Conservation (phyloP, 2,329 filamentous ascomycete genomes). For the Fusarium palustre region DNA sequence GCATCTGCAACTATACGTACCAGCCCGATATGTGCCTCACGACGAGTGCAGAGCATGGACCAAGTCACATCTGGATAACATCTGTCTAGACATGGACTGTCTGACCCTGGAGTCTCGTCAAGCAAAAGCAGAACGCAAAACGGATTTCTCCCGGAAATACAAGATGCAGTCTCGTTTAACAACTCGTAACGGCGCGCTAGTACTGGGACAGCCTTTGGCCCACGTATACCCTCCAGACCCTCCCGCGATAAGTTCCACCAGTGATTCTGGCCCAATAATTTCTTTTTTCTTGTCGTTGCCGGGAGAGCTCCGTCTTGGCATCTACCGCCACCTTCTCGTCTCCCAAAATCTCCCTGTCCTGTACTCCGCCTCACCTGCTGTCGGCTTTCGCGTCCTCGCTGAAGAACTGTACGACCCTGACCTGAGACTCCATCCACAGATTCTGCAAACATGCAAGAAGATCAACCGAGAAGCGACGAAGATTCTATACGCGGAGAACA, state of each 20-base stretch:
- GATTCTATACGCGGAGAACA: slow-evolving; percentile 19
- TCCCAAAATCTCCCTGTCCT: not conserved
- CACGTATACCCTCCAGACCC: not conserved
- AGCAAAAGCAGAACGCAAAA: not conserved
- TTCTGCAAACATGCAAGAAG: slow-evolving; percentile 13
- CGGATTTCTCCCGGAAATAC: not conserved
- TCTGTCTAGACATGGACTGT: not conserved
- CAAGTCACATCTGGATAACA: slow-evolving; percentile 12
- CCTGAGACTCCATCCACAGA: not conserved
- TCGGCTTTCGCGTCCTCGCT: slow-evolving; percentile 10
- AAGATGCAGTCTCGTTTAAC: not conserved
- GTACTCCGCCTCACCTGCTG: not conserved
- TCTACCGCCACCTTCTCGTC: slow-evolving; percentile 26
- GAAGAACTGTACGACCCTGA: not conserved
- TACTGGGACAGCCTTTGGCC: not conserved
- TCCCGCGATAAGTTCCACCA: not conserved
- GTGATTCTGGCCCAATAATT: not conserved
- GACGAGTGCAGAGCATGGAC: not conserved
- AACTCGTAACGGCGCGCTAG: not conserved
- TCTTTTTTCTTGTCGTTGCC: slow-evolving; percentile 14
- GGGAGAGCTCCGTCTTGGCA: slow-evolving; percentile 18
- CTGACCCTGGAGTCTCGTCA: not conserved
- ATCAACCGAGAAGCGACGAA: slow-evolving; percentile 23
- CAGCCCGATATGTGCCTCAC: not conserved
- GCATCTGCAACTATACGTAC: not conserved